A percentile compares a stretch with the other conserved stretches of the same genome.
Evolutionary conservation across 306 rosid species (phyloP).

Genomic region (Psophocarpus tetragonolobus): DNA sequence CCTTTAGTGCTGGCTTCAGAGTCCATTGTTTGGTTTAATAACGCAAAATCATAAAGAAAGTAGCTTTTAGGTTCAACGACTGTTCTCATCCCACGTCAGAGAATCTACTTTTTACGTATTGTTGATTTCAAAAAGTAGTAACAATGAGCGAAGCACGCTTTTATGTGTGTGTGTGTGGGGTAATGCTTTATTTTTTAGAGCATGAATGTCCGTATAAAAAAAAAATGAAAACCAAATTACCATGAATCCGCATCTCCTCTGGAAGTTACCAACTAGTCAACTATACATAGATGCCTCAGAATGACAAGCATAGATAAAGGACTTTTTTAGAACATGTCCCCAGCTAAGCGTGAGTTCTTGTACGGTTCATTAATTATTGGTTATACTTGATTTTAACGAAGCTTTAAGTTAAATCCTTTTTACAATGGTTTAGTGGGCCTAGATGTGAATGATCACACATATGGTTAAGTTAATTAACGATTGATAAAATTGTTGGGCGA

Average conservation of each 20-base stretch:
- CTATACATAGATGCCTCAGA: constrained; percentile 21
- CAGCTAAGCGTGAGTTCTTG: background rate
- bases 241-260: constrained; percentile 26
- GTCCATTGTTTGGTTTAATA: constrained; percentile 27
- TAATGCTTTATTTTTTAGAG: background rate
- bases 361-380: constrained; percentile 10
- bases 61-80: constrained; percentile 43
- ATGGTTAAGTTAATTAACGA: background rate
- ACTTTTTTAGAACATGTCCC: background rate
- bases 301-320: constrained; percentile 4
- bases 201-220: background rate
- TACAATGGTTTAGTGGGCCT: background rate
- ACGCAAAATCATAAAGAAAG: constrained; percentile 27
- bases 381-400: constrained; percentile 25
- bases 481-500: background rate
- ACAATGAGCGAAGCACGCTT: constrained; percentile 8
- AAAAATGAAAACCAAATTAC: background rate
- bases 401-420: constrained; percentile 13
- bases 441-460: background rate
- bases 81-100: constrained; percentile 38
- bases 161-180: background rate
- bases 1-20: constrained; percentile 42
- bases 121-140: constrained; percentile 12
- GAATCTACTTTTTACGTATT: constrained; percentile 57
- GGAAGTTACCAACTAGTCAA: background rate